A percentile compares a stretch with the other conserved stretches of the same genome.
Conservation (phyloP, 2,329 filamentous ascomycete genomes). For the Verticillium klebahnii region DNA sequence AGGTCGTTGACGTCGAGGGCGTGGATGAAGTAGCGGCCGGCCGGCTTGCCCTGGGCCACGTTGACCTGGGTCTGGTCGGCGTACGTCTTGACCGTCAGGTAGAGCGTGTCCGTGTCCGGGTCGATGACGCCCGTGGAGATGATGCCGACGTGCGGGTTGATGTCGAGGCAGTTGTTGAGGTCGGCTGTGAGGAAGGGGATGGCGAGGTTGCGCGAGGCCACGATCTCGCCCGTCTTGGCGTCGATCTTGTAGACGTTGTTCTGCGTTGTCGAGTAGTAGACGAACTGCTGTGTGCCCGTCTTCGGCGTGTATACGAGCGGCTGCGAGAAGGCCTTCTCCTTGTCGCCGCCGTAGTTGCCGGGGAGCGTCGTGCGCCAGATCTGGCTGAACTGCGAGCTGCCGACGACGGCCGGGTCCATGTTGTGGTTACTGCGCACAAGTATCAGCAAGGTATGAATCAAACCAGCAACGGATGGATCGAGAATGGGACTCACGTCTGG, state of each 20-base stretch:
- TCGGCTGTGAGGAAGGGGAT: slow-evolving; percentile 45
- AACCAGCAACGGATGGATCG: no score
- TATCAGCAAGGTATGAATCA: no score
- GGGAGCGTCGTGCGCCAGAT: slow-evolving; percentile 47
- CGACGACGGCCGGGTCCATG: slow-evolving; percentile 55
- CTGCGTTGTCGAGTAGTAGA: slow-evolving; percentile 51
- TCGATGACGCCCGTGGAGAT: slow-evolving; percentile 41
- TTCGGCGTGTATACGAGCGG: slow-evolving; percentile 43
- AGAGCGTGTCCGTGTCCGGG: slow-evolving; percentile 35
- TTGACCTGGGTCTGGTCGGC: slow-evolving; percentile 21
- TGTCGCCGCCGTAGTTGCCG: slow-evolving; percentile 41
- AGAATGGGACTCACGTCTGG: slow-evolving; percentile 34
- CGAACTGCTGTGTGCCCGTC: slow-evolving; percentile 39
- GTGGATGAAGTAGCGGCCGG: slow-evolving; percentile 28
- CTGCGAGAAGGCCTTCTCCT: slow-evolving; percentile 48
- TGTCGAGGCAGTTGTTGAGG: slow-evolving; percentile 41
- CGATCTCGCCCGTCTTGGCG: slow-evolving; percentile 45
- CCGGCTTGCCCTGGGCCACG: slow-evolving; percentile 23
- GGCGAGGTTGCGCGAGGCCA: slow-evolving; percentile 38
- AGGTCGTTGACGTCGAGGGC: slow-evolving; percentile 32
- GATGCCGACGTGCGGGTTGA: slow-evolving; percentile 38
- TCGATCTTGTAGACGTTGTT: slow-evolving; percentile 54
- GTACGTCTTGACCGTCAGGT: slow-evolving; percentile 38
- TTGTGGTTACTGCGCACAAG: slow-evolving; percentile 44
- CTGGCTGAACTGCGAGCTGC: slow-evolving; percentile 48